Evolutionary conservation across 2,329 filamentous ascomycete species (phyloP), one percentile per base, ranked within the genome.

Genomic region (Xylariaceae sp.): DNA sequence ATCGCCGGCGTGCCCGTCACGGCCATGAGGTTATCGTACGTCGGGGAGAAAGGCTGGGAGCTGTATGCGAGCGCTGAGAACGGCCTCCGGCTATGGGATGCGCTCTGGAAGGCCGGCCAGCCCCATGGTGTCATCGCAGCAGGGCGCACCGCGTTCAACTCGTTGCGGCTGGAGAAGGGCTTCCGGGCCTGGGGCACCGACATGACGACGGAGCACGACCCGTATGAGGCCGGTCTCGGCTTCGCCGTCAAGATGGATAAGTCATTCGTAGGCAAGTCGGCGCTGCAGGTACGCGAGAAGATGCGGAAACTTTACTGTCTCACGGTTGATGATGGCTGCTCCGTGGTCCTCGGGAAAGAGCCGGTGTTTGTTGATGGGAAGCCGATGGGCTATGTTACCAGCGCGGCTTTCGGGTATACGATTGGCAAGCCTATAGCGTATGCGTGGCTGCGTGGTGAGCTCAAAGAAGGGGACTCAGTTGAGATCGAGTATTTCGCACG

Each of bases 401-500:
- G 58, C 4, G 58, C 53, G 1, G 56, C 56, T 5, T 60, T 55
- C 40, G 58, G 58, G 39, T 60, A 44, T 27, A 59, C 53, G 3
- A 26, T 60, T 12, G 51, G 58, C 6, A 50, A 51, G 43, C 58
- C 56, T 12, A 57, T 60, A 4, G 58, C 58, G 1, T 58, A 58
- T 48, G 53, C 58, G 2, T 60, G 56, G 53, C 5, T 60, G 31
- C 58, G 56, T 3, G 47, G 35, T 26, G 37, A 47, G 2, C 53
- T 58, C 2, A 39, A 31, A 3, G 51, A 54, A 12, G 58, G 56
- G 4, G 58, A 60, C 32, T 41, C 35, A 0, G 53, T 58, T 5
- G 58, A 60, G 48, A 58, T 60, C n/a, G 58, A 58, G 48, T 60
- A 60, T 34, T 60, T 60, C 30, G 58, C 56, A 3, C 40, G 48